Evolutionary conservation across 352 stramenopile genomes (phyloP).

Genomic region (Chrysophaeum taylorii): DNA sequence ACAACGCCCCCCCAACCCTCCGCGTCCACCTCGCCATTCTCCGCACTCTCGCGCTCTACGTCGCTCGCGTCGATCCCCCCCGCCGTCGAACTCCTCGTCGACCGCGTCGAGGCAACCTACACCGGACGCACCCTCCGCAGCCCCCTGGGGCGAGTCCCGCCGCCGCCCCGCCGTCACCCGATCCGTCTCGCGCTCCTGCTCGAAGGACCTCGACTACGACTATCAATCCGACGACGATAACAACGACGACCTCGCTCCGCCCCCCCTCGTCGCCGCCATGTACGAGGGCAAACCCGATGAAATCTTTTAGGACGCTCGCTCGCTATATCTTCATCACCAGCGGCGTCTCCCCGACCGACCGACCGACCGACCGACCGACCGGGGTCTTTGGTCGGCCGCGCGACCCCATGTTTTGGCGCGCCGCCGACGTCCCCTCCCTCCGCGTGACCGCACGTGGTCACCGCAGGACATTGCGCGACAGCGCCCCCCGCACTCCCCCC

Average conservation of each 20-base stretch:
- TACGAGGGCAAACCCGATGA: neutral
- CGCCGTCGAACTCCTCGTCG: neutral
- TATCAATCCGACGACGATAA: neutral
- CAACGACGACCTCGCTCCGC: neutral
- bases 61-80: too few relatives aligned
- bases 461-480: too few relatives aligned
- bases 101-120: neutral
- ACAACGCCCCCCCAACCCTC: conserved; percentile 7
- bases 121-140: neutral
- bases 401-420: too few relatives aligned
- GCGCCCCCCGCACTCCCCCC: too few relatives aligned
- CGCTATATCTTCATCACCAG: neutral
- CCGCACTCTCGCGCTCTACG: too few relatives aligned
- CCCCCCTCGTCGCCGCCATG: too few relatives aligned
- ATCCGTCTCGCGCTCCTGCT: too few relatives aligned
- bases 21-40: conserved; percentile 16
- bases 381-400: too few relatives aligned
- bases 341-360: too few relatives aligned
- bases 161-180: neutral
- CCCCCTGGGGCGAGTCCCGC: neutral
- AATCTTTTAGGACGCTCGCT: neutral
- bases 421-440: too few relatives aligned
- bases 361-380: too few relatives aligned
- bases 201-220: neutral
- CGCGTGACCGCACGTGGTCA: too few relatives aligned